These are phyloP conservation scores for Populus nigra DNA, from an alignment of 345 rosid genomes.

Conservation along the genomic window DNA sequence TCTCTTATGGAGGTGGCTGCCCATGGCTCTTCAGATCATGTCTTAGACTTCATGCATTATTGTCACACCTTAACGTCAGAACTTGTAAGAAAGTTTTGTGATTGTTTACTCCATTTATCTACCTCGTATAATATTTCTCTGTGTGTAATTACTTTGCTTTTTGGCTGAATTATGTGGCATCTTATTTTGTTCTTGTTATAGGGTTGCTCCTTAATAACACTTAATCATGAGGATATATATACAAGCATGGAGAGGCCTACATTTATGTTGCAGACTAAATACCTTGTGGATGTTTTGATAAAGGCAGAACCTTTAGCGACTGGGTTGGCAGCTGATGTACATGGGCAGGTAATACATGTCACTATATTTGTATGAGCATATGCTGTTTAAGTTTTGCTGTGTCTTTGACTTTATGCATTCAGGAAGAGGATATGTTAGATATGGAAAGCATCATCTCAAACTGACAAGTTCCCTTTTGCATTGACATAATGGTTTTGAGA, in stretches of 20 bases:
- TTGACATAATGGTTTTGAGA: background rate
- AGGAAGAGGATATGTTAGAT: background rate
- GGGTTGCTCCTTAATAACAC: constrained; percentile 72
- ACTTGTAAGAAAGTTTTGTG: constrained; percentile 49
- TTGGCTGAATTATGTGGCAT: background rate
- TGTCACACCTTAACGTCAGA: constrained; percentile 73
- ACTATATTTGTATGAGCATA: background rate
- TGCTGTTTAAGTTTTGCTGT: background rate
- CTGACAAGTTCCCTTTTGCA: background rate
- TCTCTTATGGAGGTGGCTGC: constrained; percentile 82
- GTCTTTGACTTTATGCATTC: background rate
- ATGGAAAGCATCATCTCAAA: background rate
- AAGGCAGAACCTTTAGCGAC: constrained; percentile 84
- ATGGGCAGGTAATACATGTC: constrained; percentile 64
- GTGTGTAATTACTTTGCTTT: background rate
- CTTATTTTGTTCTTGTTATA: constrained; percentile 24
- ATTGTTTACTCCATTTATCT: background rate
- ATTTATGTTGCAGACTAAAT: constrained; percentile 57
- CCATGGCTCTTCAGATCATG: constrained; percentile 53
- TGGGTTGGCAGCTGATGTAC: constrained; percentile 89
- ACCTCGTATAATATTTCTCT: background rate
- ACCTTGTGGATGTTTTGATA: constrained; percentile 68
- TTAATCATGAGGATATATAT: constrained; percentile 76
- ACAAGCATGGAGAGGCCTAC: constrained; percentile 48
- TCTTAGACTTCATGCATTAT: constrained; percentile 77